phyloP scores from a whole-genome alignment of 495 filamentous ascomycete genomes.

The Cenococcum geophilum region DNA sequence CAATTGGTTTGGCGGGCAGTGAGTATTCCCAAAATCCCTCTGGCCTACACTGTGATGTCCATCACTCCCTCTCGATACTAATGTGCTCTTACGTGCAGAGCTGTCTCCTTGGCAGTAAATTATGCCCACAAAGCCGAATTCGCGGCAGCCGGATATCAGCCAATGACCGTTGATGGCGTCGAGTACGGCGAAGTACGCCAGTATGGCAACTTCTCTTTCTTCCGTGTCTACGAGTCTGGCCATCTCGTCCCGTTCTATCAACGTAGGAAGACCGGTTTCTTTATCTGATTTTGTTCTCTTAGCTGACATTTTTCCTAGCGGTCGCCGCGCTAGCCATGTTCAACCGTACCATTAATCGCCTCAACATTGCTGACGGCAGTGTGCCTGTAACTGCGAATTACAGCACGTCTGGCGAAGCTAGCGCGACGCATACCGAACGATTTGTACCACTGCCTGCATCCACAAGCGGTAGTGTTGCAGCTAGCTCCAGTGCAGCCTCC shows the following conservation, averaged over 20 bases:
- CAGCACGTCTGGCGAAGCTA: constrained; percentile 43
- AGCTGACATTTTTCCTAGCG: neutral
- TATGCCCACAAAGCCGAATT: constrained; percentile 45
- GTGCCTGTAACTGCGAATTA: constrained; percentile 42
- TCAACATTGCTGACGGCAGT: constrained; percentile 15
- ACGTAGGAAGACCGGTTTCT: constrained; percentile 13
- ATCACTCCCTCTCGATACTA: neutral
- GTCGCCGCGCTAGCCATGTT: constrained; percentile 17
- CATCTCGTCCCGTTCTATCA: constrained; percentile 35
- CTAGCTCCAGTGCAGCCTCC: neutral
- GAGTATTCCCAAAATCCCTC: constrained; percentile 24
- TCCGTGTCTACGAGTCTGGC: constrained; percentile 42
- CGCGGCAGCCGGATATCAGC: constrained; percentile 50
- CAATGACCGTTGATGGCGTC: constrained; percentile 36
- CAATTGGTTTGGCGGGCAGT: constrained; percentile 47
- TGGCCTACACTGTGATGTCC: no score
- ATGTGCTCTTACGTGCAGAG: constrained; percentile 15
- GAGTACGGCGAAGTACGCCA: constrained; percentile 43
- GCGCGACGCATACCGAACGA: constrained; percentile 52
- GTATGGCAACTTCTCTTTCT: constrained; percentile 44
- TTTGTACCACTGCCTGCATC: constrained; percentile 45
- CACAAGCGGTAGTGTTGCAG: neutral
- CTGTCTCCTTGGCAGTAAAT: constrained; percentile 50
- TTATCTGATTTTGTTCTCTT: neutral
- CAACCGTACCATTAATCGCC: constrained; percentile 19